Evolutionary conservation across 352 stramenopile species (phyloP), one percentile per base, ranked within the genome.

Genomic region (Globisporangium polare): DNA sequence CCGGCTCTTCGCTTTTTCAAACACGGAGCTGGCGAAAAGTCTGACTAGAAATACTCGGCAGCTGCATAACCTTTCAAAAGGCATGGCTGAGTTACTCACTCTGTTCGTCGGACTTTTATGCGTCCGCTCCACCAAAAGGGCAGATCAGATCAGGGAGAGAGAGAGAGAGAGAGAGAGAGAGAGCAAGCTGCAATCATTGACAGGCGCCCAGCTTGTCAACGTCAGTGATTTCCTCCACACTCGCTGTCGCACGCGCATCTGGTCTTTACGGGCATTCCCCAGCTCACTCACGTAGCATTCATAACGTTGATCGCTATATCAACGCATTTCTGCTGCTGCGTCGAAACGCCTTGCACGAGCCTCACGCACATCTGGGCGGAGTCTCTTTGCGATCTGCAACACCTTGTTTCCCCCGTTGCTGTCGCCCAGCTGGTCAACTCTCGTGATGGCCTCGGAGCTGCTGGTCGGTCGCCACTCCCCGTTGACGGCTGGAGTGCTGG

Each of bases 361-460:
- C 29, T 33, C 29, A 33, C 8, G 41, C 18, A 39, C 12, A 46
- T 46, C 41, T 46, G 41, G 41, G 41, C 18, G 33, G 33, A 39
- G 33, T 3, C 33, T 15, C 10, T 13, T 39, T 15, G 33, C 9
- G 17, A 46, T 43, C 15, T 43, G 37, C 37, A 46, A 2, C 41
- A 17, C 22, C 13, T 26, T n/a, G n/a, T n/a, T n/a, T n/a, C n/a
- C 39, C 29, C 35, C 29, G 8, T 56, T 56, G 50, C 50, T n/a
- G 18, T 43, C 18, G 49, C 15, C 50, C 50, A 56, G 50, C 50
- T 43, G 50, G 50, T 56, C 50, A 56, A 43, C 29, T 41, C 41
- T 39, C 22, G 22, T 43, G 50, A 56, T 56, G 27, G 7, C 15
- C 20, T 20, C 2, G 0, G 29, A 8, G 9, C 22, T 35, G 13